Evolutionary conservation across 768 basidiomycete genomes (phyloP).

Genomic region (Lepiota venenata): DNA sequence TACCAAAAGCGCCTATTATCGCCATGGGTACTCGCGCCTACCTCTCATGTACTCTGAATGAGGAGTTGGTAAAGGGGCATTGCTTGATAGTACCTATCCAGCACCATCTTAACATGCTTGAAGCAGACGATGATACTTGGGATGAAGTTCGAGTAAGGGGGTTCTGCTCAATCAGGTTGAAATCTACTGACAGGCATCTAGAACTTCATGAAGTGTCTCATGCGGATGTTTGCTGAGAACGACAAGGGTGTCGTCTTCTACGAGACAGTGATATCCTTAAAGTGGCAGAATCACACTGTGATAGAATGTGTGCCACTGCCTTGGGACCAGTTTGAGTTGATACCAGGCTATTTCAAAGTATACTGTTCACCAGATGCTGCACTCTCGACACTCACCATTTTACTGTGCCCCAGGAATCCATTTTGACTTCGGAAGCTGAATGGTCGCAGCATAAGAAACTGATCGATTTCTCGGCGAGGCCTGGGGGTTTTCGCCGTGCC

Average conservation of each 20-base stretch:
- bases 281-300: conserved; percentile 85
- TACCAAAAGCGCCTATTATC: conserved; percentile 83
- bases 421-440: conserved; percentile 88
- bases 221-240: conserved; percentile 90
- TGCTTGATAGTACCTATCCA: conserved; percentile 96
- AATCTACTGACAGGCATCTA: conserved; percentile 19
- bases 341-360: conserved; percentile 93
- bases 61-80: conserved; percentile 90
- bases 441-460: conserved; percentile 99
- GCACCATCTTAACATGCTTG: conserved; percentile 87
- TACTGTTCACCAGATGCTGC: neutral
- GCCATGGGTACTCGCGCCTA: conserved; percentile 91
- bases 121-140: conserved; percentile 97
- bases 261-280: conserved; percentile 87
- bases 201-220: conserved; percentile 90
- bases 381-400: neutral
- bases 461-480: conserved; percentile 87
- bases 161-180: neutral
- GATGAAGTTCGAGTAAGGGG: conserved; percentile 87
- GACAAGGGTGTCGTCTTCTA: conserved; percentile 95
- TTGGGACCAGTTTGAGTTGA: conserved; percentile 80
- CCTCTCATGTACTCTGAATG: conserved; percentile 82
- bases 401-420: conserved; percentile 70
- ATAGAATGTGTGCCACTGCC: conserved; percentile 95
- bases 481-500: conserved; percentile 90